Evolutionary conservation across 805 yeast species (phyloP).

Genomic region (Candida taoyuanica): DNA sequence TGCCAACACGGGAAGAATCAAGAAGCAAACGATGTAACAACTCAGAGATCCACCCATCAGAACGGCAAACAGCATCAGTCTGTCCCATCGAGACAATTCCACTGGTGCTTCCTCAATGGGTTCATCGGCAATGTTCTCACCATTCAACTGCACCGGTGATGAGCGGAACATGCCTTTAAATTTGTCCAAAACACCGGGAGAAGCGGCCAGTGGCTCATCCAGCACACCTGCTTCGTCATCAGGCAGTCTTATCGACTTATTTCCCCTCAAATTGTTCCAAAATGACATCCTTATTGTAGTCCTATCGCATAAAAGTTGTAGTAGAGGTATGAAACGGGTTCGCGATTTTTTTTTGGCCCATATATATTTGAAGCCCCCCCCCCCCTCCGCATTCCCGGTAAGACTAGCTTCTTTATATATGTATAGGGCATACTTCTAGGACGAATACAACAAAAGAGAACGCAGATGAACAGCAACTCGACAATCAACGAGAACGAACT

Average conservation of each 20-base stretch:
- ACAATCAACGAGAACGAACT: conserved; percentile 19
- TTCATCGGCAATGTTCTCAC: conserved; percentile 5
- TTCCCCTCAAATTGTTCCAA: conserved; percentile 6
- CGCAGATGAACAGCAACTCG: conserved; percentile 1
- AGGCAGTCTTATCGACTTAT: conserved; percentile 15
- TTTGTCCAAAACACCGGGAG: conserved; percentile 7
- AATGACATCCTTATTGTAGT: conserved; percentile 12
- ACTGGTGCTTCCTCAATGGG: conserved; percentile 2
- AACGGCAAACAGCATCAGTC: conserved; percentile 18
- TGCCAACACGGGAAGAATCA: conserved; percentile 17
- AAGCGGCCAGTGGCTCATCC: background rate
- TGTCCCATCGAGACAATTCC: conserved; percentile 17
- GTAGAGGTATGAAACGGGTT: no score
- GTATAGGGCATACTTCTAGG: background rate
- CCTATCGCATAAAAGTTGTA: no score
- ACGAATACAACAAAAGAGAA: background rate
- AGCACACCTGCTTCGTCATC: conserved; percentile 9
- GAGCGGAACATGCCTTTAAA: conserved; percentile 2
- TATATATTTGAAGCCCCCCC: no score
- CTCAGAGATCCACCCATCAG: conserved; percentile 19
- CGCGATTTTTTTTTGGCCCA: no score
- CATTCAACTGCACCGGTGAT: background rate
- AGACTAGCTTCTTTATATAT: no score
- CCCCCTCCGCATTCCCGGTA: no score
- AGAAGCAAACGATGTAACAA: conserved; percentile 19